Evolutionary conservation across 2,329 filamentous ascomycete genomes (phyloP).

Genomic region (Colletotrichum lini): DNA sequence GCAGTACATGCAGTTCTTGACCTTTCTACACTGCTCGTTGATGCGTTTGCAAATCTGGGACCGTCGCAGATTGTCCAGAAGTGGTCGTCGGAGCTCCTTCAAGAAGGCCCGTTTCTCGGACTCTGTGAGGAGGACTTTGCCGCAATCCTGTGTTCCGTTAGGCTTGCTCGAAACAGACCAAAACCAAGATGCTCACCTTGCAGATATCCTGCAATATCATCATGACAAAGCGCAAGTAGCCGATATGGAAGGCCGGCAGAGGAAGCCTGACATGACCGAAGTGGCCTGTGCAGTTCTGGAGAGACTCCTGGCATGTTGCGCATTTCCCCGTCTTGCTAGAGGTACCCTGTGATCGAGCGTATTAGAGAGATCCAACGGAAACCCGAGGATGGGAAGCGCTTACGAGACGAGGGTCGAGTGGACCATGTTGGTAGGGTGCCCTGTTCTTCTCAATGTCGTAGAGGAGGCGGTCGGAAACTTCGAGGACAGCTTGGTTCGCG

Average conservation of each 20-base stretch:
- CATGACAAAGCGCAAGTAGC: conserved; percentile 94
- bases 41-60: conserved; percentile 90
- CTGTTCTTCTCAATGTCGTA: conserved; percentile 90
- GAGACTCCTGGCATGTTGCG: conserved; percentile 83
- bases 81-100: conserved; percentile 83
- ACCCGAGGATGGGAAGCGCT: conserved; percentile 39
- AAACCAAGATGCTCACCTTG: conserved; percentile 69
- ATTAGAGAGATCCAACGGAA: not conserved
- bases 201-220: conserved; percentile 95
- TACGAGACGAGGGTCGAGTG: conserved; percentile 86
- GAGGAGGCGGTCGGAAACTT: conserved; percentile 93
- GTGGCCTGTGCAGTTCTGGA: conserved; percentile 92
- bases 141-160: conserved; percentile 74
- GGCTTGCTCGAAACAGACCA: not conserved
- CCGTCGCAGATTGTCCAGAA: conserved; percentile 88
- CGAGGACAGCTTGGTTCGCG: conserved; percentile 93
- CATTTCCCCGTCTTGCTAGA: conserved; percentile 87
- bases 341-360: conserved; percentile 71
- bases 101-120: conserved; percentile 82
- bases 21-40: conserved; percentile 90
- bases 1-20: conserved; percentile 86
- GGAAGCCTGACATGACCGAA: conserved; percentile 95
- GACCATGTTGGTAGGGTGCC: conserved; percentile 83
- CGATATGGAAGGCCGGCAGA: conserved; percentile 94
- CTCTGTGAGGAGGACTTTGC: conserved; percentile 85